A percentile compares a stretch with the other conserved stretches of the same genome.
Conservation (phyloP, 805 yeast species). For the Wickerhamiella qilinensis region DNA sequence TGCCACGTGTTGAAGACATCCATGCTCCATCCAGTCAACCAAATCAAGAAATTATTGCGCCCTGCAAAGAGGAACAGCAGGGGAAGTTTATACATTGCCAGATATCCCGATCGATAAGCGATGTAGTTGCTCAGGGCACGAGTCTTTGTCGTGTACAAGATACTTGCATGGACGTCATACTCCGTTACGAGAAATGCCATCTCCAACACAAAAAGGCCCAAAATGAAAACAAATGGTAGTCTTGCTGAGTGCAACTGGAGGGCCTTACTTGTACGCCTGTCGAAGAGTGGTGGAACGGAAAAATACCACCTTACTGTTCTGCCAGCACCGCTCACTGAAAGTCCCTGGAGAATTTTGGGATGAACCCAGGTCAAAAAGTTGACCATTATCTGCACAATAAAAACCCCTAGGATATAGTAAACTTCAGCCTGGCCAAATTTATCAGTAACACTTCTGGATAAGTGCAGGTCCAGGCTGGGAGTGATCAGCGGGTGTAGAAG, state of each 20-base stretch:
- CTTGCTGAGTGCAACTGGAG: background rate
- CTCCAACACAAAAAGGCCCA: background rate
- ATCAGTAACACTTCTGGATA: background rate
- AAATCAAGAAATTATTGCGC: slow-evolving; percentile 45
- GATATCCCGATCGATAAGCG: slow-evolving; percentile 23
- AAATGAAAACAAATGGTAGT: background rate
- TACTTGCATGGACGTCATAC: background rate
- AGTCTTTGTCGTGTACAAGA: background rate
- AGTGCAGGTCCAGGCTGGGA: background rate
- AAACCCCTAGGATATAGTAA: slow-evolving; percentile 3
- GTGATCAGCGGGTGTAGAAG: background rate
- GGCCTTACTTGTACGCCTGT: background rate
- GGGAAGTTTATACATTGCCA: slow-evolving; percentile 27
- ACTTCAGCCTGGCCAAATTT: slow-evolving; percentile 5
- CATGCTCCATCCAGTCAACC: slow-evolving; percentile 39
- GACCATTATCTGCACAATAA: slow-evolving; percentile 3
- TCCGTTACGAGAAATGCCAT: background rate
- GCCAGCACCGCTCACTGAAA: background rate
- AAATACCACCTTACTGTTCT: background rate
- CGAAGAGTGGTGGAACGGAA: background rate
- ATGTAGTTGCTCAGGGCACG: slow-evolving; percentile 1
- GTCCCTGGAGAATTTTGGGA: background rate
- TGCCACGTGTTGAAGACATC: slow-evolving; percentile 42
- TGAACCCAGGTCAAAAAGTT: slow-evolving; percentile 4
- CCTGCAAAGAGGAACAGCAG: slow-evolving; percentile 49